phyloP scores from a whole-genome alignment of 495 filamentous ascomycete genomes.

The Lophiotrema nucula region DNA sequence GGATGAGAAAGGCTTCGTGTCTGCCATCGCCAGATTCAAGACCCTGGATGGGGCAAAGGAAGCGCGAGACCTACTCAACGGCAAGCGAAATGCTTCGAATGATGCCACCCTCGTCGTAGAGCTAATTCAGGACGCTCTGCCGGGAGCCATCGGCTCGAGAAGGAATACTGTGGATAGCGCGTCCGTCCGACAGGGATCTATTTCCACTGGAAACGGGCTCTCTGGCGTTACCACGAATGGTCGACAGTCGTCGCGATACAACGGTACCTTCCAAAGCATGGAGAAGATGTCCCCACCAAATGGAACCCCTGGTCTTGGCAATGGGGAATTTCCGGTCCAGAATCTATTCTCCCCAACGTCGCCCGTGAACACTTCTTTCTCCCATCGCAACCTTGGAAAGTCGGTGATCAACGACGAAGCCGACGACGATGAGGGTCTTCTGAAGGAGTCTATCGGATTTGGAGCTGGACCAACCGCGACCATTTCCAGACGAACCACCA shows the following conservation, averaged over 20 bases:
- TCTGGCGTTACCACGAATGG: slow-evolving; percentile 56
- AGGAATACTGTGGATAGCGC: slow-evolving; percentile 64
- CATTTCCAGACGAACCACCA: slow-evolving; percentile 66
- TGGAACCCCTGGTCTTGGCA: slow-evolving; percentile 54
- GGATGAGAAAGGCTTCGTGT: slow-evolving; percentile 69
- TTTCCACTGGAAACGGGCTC: slow-evolving; percentile 54
- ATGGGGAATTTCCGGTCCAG: slow-evolving; percentile 58
- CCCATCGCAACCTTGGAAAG: slow-evolving; percentile 73
- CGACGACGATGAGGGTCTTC: slow-evolving; percentile 78
- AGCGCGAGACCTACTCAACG: slow-evolving; percentile 71
- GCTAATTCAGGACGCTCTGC: slow-evolving; percentile 49
- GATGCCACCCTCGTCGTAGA: slow-evolving; percentile 80
- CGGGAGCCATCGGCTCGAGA: slow-evolving; percentile 43
- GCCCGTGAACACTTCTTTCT: slow-evolving; percentile 72
- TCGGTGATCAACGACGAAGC: slow-evolving; percentile 80
- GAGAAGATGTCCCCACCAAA: slow-evolving; percentile 68
- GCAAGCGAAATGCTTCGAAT: slow-evolving; percentile 72
- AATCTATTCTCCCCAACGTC: slow-evolving; percentile 82
- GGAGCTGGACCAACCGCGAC: slow-evolving; percentile 64
- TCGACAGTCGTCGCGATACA: slow-evolving; percentile 74
- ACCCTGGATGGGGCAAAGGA: slow-evolving; percentile 70
- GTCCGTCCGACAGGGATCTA: slow-evolving; percentile 49
- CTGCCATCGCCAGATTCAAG: slow-evolving; percentile 74
- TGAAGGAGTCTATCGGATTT: slow-evolving; percentile 82
- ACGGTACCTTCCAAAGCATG: slow-evolving; percentile 69